These are phyloP conservation scores for Dryadomyces quercus-mongolicae DNA, from an alignment of 2,329 filamentous ascomycete species.

Conservation along the genomic window DNA sequence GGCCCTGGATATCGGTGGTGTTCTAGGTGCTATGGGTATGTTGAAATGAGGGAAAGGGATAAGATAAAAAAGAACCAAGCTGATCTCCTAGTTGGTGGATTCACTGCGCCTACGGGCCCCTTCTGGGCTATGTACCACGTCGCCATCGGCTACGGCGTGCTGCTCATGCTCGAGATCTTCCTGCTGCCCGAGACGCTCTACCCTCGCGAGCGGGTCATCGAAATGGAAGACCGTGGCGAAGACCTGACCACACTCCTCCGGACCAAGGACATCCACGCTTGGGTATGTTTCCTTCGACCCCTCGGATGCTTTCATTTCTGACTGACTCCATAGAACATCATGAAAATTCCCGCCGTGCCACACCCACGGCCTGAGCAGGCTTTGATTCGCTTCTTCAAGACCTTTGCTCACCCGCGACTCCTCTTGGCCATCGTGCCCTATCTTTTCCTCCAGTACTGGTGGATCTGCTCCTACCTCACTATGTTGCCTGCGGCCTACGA, in stretches of 20 bases:
- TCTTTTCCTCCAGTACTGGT: constrained; percentile 44
- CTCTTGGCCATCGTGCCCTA: constrained; percentile 38
- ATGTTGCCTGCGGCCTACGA: constrained; percentile 39
- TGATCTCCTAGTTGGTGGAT: neutral
- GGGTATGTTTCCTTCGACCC: constrained; percentile 29
- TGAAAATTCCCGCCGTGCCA: neutral
- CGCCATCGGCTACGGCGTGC: constrained; percentile 1
- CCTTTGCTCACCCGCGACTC: constrained; percentile 32
- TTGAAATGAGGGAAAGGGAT: neutral
- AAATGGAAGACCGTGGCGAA: neutral
- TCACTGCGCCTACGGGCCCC: neutral
- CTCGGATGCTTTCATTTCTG: neutral
- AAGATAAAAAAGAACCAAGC: too few relatives aligned
- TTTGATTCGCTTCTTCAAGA: neutral
- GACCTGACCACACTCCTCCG: neutral
- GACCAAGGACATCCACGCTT: neutral
- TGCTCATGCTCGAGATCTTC: neutral
- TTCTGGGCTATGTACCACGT: constrained; percentile 3
- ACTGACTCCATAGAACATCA: neutral
- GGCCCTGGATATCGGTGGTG: neutral
- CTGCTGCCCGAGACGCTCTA: constrained; percentile 1
- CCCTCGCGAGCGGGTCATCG: neutral
- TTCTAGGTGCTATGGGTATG: neutral
- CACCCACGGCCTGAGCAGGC: neutral
- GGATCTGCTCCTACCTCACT: constrained; percentile 34